phyloP scores from a whole-genome alignment of 805 yeast species.

The Metschnikowia rubicola region DNA sequence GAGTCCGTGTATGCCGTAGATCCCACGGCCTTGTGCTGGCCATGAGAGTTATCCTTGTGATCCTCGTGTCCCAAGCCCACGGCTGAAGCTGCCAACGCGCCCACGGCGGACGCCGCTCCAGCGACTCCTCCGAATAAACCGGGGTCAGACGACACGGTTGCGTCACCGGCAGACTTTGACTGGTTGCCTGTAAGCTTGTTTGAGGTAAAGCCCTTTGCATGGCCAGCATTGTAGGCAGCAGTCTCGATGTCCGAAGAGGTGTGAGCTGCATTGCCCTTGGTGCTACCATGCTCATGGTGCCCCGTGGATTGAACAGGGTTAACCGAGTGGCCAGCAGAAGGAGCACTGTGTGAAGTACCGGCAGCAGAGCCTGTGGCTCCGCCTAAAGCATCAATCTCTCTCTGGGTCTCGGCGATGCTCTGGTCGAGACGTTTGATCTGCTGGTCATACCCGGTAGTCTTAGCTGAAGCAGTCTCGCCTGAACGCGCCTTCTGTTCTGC shows the following conservation, averaged over 20 bases:
- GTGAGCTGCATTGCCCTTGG: not conserved
- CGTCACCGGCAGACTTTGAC: not conserved
- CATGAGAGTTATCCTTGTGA: not conserved
- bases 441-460: constrained; percentile 21
- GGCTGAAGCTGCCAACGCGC: constrained; percentile 17
- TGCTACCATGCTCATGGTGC: too few relatives aligned
- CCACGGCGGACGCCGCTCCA: constrained; percentile 15
- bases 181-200: not conserved
- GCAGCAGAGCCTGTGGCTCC: not conserved
- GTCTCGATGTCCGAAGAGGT: constrained; percentile 1
- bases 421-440: constrained; percentile 23
- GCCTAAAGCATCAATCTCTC: constrained; percentile 20
- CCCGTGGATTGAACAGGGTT: not conserved
- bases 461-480: constrained; percentile 9
- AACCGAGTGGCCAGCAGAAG: not conserved
- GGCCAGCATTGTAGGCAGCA: constrained; percentile 15
- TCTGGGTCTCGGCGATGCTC: constrained; percentile 25
- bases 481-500: constrained; percentile 1
- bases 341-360: not conserved
- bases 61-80: constrained; percentile 3
- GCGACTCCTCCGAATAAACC: constrained; percentile 13
- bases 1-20: not conserved
- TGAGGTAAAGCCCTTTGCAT: constrained; percentile 3
- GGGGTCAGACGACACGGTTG: constrained; percentile 7
- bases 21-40: not conserved